Conservation (phyloP, 495 filamentous ascomycete genomes). For the Neurospora sp. region DNA sequence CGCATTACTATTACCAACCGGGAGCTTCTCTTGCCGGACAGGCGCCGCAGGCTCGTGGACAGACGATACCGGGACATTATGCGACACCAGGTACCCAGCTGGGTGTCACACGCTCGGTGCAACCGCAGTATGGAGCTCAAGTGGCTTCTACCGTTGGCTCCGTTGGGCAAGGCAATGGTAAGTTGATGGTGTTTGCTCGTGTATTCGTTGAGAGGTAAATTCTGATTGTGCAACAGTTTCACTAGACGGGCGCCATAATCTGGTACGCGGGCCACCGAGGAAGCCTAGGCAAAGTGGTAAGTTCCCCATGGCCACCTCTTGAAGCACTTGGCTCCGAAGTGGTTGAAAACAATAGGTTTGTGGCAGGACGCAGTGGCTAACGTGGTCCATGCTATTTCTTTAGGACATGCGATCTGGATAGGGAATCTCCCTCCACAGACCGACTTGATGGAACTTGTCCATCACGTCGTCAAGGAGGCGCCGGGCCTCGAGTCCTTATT, state of each 20-base stretch:
- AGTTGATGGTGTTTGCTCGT: neutral
- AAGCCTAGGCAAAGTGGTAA: conserved; percentile 72
- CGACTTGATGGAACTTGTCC: conserved; percentile 69
- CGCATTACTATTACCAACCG: conserved; percentile 32
- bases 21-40: conserved; percentile 22
- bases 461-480: conserved; percentile 80
- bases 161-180: conserved; percentile 6
- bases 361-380: neutral
- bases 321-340: neutral
- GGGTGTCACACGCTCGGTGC: conserved; percentile 3
- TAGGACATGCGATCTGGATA: conserved; percentile 90
- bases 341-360: neutral
- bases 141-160: neutral
- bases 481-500: conserved; percentile 84
- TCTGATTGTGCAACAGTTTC: conserved; percentile 16
- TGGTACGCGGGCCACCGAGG: conserved; percentile 77
- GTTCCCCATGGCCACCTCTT: conserved; percentile 3
- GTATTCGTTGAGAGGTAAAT: neutral
- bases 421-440: conserved; percentile 84
- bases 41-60: conserved; percentile 13
- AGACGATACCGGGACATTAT: conserved; percentile 25
- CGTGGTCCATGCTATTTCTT: conserved; percentile 3
- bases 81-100: conserved; percentile 2
- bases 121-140: conserved; percentile 6
- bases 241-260: conserved; percentile 26